phyloP scores from a whole-genome alignment of 257 asterid genomes.

The Ilex asprella region DNA sequence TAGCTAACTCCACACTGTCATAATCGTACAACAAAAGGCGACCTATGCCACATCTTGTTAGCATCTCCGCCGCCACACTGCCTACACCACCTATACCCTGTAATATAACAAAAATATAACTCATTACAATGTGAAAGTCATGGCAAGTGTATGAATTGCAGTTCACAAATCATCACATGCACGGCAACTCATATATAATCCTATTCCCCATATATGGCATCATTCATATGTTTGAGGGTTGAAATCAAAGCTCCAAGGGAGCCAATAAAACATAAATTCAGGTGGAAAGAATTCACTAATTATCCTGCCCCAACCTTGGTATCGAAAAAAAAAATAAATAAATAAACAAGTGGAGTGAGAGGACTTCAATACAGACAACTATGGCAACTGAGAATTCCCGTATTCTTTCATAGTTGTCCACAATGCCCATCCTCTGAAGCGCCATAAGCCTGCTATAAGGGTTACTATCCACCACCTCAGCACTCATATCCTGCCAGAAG shows the following conservation, averaged over 20 bases:
- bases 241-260: background rate
- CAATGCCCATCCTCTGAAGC: constrained; percentile 99
- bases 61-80: constrained; percentile 99
- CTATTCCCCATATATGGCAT: background rate
- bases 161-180: background rate
- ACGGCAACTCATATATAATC: background rate
- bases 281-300: background rate
- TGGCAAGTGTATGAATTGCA: background rate
- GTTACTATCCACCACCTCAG: constrained; percentile 95
- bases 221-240: background rate
- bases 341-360: constrained; percentile 1
- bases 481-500: constrained; percentile 65
- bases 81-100: constrained; percentile 99
- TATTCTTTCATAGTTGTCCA: constrained; percentile 81
- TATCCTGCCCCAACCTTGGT: too few relatives aligned
- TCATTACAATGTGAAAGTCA: background rate
- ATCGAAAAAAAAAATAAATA: background rate
- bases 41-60: constrained; percentile 97
- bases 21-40: constrained; percentile 94
- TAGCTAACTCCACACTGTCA: constrained; percentile 98
- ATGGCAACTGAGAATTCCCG: constrained; percentile 87
- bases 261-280: background rate
- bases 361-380: constrained; percentile 54
- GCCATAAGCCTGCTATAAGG: constrained; percentile 99
- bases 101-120: background rate